Evolutionary conservation across 2,329 filamentous ascomycete genomes (phyloP).

Genomic region (Cladosporium sp.): DNA sequence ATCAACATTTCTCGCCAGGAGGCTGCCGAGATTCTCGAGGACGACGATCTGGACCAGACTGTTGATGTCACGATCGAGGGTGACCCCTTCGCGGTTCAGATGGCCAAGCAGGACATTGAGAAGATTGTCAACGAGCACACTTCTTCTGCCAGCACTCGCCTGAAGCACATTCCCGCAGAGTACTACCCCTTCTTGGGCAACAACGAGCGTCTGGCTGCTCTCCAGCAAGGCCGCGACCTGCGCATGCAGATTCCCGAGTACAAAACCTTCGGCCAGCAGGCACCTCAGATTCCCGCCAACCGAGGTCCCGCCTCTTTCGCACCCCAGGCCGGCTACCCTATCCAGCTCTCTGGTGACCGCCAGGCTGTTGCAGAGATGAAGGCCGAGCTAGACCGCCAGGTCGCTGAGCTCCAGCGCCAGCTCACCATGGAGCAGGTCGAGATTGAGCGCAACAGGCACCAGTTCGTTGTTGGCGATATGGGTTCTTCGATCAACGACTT

Average conservation of each 20-base stretch:
- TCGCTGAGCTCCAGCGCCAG: conserved; percentile 66
- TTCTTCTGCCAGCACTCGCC: conserved; percentile 70
- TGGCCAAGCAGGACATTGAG: conserved; percentile 76
- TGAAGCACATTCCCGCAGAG: conserved; percentile 80
- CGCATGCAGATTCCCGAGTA: conserved; percentile 79
- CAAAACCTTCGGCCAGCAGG: conserved; percentile 63
- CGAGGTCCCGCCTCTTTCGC: conserved; percentile 64
- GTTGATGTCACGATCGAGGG: conserved; percentile 88
- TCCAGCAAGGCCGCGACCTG: conserved; percentile 69
- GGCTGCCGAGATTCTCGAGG: conserved; percentile 48
- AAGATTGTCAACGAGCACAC: conserved; percentile 83
- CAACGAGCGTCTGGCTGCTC: conserved; percentile 58
- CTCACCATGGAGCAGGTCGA: conserved; percentile 71
- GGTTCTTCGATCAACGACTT: conserved; percentile 79
- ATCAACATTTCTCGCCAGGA: conserved; percentile 85
- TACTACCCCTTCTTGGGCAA: conserved; percentile 93
- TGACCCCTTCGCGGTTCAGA: conserved; percentile 78
- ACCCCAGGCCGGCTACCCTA: conserved; percentile 68
- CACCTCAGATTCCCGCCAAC: conserved; percentile 54
- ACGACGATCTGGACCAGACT: conserved; percentile 70
- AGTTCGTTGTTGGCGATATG: conserved; percentile 86
- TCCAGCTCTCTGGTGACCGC: conserved; percentile 81
- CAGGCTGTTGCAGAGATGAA: conserved; percentile 72
- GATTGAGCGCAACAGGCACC: conserved; percentile 81
- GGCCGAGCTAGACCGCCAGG: conserved; percentile 72